phyloP scores from a whole-genome alignment of 108 stramenopile genomes.

The Conticribra guillardii region DNA sequence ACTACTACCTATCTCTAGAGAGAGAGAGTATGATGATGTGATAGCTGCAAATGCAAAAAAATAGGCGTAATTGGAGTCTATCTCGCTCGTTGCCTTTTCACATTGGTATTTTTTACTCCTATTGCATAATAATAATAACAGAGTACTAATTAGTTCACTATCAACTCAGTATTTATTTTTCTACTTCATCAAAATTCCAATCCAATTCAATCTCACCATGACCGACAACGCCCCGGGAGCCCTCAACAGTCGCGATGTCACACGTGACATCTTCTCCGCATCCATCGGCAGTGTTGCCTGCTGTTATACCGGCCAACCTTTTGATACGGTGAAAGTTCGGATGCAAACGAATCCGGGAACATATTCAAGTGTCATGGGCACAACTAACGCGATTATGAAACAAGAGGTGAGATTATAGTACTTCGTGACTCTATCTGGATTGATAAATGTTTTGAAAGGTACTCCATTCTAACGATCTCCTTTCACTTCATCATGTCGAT shows the following conservation, averaged over 20 bases:
- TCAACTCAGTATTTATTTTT: too few species aligned
- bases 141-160: too few species aligned
- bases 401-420: constrained; percentile 54
- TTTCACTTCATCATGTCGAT: background rate
- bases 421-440: too few species aligned
- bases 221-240: constrained; percentile 12
- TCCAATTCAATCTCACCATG: background rate
- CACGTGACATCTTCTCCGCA: constrained; percentile 86
- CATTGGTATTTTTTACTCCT: too few species aligned
- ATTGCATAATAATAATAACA: too few species aligned
- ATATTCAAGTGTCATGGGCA: constrained; percentile 52
- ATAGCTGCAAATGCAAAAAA: too few species aligned
- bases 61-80: too few species aligned
- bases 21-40: too few species aligned
- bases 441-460: background rate
- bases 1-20: too few species aligned
- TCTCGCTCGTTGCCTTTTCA: too few species aligned
- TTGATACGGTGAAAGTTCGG: constrained; percentile 89
- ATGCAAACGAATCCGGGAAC: constrained; percentile 80
- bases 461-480: background rate
- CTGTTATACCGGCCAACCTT: constrained; percentile 84
- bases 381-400: constrained; percentile 54
- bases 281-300: constrained; percentile 78
- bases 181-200: background rate
- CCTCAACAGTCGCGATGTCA: constrained; percentile 66